These are phyloP conservation scores for Xylariales sp. DNA, from an alignment of 2,329 filamentous ascomycete species.

Conservation along the genomic window DNA sequence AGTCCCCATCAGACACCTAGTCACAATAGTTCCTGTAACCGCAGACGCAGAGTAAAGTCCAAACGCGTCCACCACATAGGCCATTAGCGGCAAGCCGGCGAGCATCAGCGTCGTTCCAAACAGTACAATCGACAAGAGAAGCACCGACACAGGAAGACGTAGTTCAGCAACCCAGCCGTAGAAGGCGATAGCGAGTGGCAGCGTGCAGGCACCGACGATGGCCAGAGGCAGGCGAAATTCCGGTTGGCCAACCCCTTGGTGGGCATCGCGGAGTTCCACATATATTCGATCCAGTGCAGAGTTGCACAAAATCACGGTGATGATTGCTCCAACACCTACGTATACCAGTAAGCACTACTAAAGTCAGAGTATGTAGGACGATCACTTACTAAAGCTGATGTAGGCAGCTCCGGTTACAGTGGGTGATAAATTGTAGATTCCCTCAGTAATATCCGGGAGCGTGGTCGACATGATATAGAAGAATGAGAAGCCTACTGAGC, in stretches of 20 bases:
- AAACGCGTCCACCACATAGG: conserved; percentile 54
- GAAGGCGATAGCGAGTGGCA: conserved; percentile 39
- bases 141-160: conserved; percentile 33
- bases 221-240: conserved; percentile 51
- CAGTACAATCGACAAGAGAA: conserved; percentile 39
- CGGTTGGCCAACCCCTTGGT: conserved; percentile 39
- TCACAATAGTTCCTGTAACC: conserved; percentile 52
- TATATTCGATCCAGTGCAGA: conserved; percentile 48
- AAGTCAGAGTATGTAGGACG: too few relatives aligned
- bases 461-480: conserved; percentile 52
- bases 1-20: conserved; percentile 50
- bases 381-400: conserved; percentile 49
- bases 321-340: conserved; percentile 42
- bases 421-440: conserved; percentile 44
- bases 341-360: conserved; percentile 9
- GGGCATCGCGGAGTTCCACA: conserved; percentile 36
- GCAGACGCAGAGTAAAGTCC: conserved; percentile 52
- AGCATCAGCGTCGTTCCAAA: conserved; percentile 43
- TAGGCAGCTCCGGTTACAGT: conserved; percentile 49
- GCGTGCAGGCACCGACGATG: conserved; percentile 39
- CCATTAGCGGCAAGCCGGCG: conserved; percentile 43
- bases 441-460: conserved; percentile 44
- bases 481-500: conserved; percentile 44
- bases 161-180: conserved; percentile 50
- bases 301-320: conserved; percentile 47